phyloP scores from a whole-genome alignment of 768 basidiomycete genomes.

The Mycena albidolilacea region DNA sequence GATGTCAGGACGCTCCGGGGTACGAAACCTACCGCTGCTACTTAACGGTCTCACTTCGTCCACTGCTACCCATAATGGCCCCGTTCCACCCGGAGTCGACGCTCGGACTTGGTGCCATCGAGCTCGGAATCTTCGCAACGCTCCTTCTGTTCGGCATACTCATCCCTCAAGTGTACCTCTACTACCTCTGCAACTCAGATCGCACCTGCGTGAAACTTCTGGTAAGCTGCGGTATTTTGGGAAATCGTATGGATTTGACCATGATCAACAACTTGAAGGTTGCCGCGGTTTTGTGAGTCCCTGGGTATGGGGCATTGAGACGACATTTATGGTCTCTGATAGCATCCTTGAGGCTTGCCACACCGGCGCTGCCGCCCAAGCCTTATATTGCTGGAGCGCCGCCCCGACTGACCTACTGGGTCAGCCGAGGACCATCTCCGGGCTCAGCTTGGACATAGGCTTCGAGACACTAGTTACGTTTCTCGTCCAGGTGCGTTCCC shows the following conservation, averaged over 20 bases:
- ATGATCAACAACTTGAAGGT: constrained; percentile 10
- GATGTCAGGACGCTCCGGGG: constrained; percentile 13
- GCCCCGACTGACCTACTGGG: constrained; percentile 13
- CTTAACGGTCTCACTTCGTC: neutral
- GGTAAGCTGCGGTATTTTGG: neutral
- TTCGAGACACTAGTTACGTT: constrained; percentile 49
- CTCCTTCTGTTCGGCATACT: neutral
- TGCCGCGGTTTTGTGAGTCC: constrained; percentile 17
- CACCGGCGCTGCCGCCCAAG: constrained; percentile 11
- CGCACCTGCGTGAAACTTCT: constrained; percentile 18
- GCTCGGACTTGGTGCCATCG: constrained; percentile 19
- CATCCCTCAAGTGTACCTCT: constrained; percentile 19
- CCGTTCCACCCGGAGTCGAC: constrained; percentile 9
- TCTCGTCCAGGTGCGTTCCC: constrained; percentile 44
- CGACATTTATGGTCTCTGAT: neutral
- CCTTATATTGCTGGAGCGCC: constrained; percentile 31
- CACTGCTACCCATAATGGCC: neutral
- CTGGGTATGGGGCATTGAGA: neutral
- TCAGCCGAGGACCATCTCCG: constrained; percentile 24
- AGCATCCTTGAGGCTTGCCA: constrained; percentile 30
- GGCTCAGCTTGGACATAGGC: constrained; percentile 25
- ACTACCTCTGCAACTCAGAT: constrained; percentile 21
- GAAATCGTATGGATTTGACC: neutral
- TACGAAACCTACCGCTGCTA: constrained; percentile 1
- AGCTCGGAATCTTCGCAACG: constrained; percentile 27